Base-by-base conservation (phyloP, 331 rosid species). In the Pyracantha coccinea region DNA sequence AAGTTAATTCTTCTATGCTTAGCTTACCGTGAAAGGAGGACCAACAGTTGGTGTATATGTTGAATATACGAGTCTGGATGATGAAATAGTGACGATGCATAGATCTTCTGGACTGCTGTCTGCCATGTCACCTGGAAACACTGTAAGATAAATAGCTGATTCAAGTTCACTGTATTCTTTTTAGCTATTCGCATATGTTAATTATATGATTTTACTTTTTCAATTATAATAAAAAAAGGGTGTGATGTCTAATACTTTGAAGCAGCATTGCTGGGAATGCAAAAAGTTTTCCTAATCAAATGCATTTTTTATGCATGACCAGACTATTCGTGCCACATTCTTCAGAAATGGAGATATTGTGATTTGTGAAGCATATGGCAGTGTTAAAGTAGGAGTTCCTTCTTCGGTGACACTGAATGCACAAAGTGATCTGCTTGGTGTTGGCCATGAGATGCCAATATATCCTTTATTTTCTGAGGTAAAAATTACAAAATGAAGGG, bases 401-500 rank as follows among this genome's bases (percentile, higher is more conserved):
- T 85, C 92, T 80, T 80, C 88, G 13, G 86, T 83, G 79, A 65
- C 68, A 50, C 90, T 94, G 83, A 86, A 87, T 78, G 86, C 83
- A 45, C 99, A 94, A 84, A 91, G 96, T 68, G 93, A 91, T 69
- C 92, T 83, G 64, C 96, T 94, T 76, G 92, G 89, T 62, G 77
- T 90, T 83, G 97, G 99, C 65, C 82, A 76, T 69, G 88, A 83
- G 82, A 85, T 92, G 87, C 89, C 95, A 72, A 87, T 94, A 73
- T 94, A 91, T 85, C 99, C 96, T 9, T 79, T 83, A 79, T 90
- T 90, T 83, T 82, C 91, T 28, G 89, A 94, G 98, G 98, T 93
- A 75, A 85, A 31, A 61, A 16, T 74, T 82, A 67, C 66, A 62
- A 69, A 54, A 14, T 33, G 66, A 54, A 74, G 72, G 44, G 16